Percentiles rank a stretch among this genome's conserved stretches.
These are phyloP conservation scores for Xylaria intraflava DNA, from an alignment of 495 filamentous ascomycete genomes.

Conservation along the genomic window DNA sequence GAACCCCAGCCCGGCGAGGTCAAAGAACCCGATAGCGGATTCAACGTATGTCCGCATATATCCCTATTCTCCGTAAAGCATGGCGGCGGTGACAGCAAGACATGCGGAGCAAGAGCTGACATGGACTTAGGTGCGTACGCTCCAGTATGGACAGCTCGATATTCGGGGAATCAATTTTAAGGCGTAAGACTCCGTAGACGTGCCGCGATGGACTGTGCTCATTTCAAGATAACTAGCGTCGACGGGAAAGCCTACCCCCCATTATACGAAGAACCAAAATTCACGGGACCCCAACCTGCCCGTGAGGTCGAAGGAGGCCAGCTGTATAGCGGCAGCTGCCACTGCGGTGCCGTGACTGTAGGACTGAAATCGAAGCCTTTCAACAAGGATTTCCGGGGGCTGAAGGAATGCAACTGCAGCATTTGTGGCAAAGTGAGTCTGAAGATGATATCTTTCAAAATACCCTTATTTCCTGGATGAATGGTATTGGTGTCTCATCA, in stretches of 20 bases:
- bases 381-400: constrained; percentile 18
- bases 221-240: constrained; percentile 15
- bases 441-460: neutral
- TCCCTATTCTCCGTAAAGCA: neutral
- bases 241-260: constrained; percentile 28
- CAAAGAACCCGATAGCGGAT: constrained; percentile 14
- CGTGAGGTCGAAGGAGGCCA: constrained; percentile 30
- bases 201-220: neutral
- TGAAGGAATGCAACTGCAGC: constrained; percentile 41
- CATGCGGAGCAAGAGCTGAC: constrained; percentile 11
- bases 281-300: constrained; percentile 34
- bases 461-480: neutral
- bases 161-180: constrained; percentile 25
- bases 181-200: constrained; percentile 17
- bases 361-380: constrained; percentile 34
- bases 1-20: constrained; percentile 18
- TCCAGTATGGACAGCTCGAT: constrained; percentile 34
- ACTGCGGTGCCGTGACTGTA: constrained; percentile 43
- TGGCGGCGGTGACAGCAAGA: neutral
- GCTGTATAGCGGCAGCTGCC: constrained; percentile 45
- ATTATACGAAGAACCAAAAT: constrained; percentile 27
- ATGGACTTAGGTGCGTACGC: constrained; percentile 15
- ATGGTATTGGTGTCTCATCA: constrained; percentile 15
- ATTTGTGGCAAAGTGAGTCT: constrained; percentile 34
- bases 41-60: constrained; percentile 16